Evolutionary conservation across 1,139 yeast genomes (phyloP), one percentile per base, ranked within the genome.

Genomic region (Pichia cactophila): DNA sequence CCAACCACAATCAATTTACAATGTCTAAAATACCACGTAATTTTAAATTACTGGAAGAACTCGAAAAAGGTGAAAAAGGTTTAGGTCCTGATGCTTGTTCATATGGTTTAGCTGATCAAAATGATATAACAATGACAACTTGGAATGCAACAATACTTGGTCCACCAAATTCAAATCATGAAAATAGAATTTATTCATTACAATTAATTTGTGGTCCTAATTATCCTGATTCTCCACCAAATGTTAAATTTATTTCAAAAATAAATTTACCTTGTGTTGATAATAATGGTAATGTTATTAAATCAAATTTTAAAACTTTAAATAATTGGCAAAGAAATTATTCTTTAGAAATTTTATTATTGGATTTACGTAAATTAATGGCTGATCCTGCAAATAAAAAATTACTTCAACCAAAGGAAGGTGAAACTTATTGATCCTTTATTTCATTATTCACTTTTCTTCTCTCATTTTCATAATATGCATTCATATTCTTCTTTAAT

Each of bases 141-240:
- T 90, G 97, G 97, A 90, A 89, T 65, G 97, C 96, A 3, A 90
- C 97, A 33, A 89, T 90, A 46, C 73, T 92, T 56, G 99, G 98
- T 0, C 98, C 98, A 5, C 98, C 98, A 36, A 97, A 90, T 55
- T 83, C 95, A 45, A 78, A 80, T 31, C 97, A 90, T 64, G 97
- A 92, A 66, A 94, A 92, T 67, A 77, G 98, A 61, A 94, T 92
- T 56, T 92, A 92, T 68, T 83, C 89, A 31, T 73, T 92, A 51
- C 81, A 79, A 48, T 81, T 92, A 48, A 80, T 80, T 54, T 92
- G 97, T 64, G 97, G 90, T 31, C 81, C 80, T 14, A 71, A 75
- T 17, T 94, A 94, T 64, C 99, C 99, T 1, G 95, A 86, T 54
- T 68, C 76, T 58, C 97, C 98, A 2, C 98, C 98, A 16, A 66